Percentiles rank a stretch among this genome's conserved stretches.
Conservation (phyloP, 2,329 filamentous ascomycete species). For the Onygenales sp. region DNA sequence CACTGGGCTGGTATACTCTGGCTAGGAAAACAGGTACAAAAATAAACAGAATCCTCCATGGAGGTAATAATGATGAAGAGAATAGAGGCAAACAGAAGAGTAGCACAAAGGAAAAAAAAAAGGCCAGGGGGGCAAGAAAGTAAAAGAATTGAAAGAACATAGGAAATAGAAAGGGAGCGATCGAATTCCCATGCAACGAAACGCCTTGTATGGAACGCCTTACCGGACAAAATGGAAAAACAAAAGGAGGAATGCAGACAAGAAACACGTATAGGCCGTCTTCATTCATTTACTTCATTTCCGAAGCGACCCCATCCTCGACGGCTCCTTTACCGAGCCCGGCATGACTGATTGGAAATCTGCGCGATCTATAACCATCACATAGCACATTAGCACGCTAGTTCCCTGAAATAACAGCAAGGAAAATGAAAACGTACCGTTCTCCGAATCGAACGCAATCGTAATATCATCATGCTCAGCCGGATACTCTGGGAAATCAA, state of each 20-base stretch:
- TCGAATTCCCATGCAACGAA: no score
- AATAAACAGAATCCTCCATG: not conserved
- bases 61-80: not conserved
- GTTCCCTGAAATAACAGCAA: not conserved
- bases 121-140: not conserved
- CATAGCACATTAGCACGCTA: not conserved
- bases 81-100: not conserved
- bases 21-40: no score
- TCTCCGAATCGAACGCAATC: slow-evolving; percentile 70
- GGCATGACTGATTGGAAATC: slow-evolving; percentile 30
- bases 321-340: slow-evolving; percentile 28
- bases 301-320: slow-evolving; percentile 32
- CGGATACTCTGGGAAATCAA: slow-evolving; percentile 81
- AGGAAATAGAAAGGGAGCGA: no score
- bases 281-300: slow-evolving; percentile 17
- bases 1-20: no score
- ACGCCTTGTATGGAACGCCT: no score
- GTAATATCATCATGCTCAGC: slow-evolving; percentile 89
- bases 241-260: not conserved
- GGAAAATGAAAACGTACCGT: slow-evolving; percentile 47
- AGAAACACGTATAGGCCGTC: not conserved
- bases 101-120: not conserved
- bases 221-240: no score
- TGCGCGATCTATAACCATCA: slow-evolving; percentile 22
- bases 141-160: no score